phyloP scores from a whole-genome alignment of 1,139 yeast species.

The Kluyveromyces sp. region DNA sequence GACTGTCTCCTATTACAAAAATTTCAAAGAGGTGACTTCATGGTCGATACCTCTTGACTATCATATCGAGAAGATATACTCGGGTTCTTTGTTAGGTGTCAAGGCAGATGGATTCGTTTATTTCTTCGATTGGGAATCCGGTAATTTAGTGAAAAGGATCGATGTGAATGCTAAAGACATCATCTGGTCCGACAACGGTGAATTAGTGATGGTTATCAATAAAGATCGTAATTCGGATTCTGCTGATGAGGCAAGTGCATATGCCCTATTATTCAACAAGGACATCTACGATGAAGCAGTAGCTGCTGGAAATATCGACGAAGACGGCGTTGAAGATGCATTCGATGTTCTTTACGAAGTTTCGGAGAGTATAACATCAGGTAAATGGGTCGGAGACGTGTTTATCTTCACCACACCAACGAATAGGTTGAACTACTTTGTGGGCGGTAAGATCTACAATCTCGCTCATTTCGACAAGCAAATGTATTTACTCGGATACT shows the following conservation, averaged over 20 bases:
- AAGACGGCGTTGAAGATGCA: slow-evolving; percentile 81
- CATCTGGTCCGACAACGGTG: slow-evolving; percentile 92
- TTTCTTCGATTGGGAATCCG: slow-evolving; percentile 91
- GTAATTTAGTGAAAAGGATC: slow-evolving; percentile 75
- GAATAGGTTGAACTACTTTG: slow-evolving; percentile 86
- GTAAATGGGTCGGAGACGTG: slow-evolving; percentile 96
- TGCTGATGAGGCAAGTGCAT: slow-evolving; percentile 52
- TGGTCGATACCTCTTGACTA: slow-evolving; percentile 61
- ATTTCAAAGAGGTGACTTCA: slow-evolving; percentile 70
- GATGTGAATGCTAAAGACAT: slow-evolving; percentile 75
- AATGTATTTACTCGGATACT: slow-evolving; percentile 80
- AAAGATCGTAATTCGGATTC: slow-evolving; percentile 28
- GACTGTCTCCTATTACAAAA: slow-evolving; percentile 65
- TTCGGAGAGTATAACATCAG: slow-evolving; percentile 75
- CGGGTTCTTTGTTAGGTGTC: slow-evolving; percentile 81
- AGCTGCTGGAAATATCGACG: slow-evolving; percentile 47
- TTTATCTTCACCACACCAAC: slow-evolving; percentile 82
- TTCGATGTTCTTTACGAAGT: slow-evolving; percentile 82
- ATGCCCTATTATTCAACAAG: slow-evolving; percentile 66
- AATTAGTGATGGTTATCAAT: slow-evolving; percentile 70
- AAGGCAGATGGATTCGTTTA: slow-evolving; percentile 73
- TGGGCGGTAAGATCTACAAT: slow-evolving; percentile 89
- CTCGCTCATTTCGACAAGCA: slow-evolving; percentile 90
- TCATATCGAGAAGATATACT: slow-evolving; percentile 72
- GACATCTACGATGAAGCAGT: slow-evolving; percentile 61